phyloP scores from a whole-genome alignment of 1,284 basidiomycete species.

The Retiboletus fuscus region DNA sequence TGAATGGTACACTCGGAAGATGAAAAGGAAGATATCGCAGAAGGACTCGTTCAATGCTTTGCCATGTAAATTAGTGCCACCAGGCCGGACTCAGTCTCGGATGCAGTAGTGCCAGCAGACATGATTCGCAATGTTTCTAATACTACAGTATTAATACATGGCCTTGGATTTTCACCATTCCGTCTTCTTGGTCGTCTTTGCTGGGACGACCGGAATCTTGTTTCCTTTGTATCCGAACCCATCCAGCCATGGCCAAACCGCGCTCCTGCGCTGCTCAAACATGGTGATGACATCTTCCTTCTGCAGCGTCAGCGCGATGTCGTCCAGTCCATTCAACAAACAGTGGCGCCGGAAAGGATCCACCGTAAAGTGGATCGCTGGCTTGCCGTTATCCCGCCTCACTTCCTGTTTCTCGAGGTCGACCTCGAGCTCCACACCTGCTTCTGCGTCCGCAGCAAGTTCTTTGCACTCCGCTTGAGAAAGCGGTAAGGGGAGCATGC shows the following conservation, averaged over 20 bases:
- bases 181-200: conserved; percentile 65
- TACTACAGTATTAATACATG: conserved; percentile 13
- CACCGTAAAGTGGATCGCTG: conserved; percentile 79
- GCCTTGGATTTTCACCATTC: conserved; percentile 73
- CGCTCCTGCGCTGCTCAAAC: conserved; percentile 84
- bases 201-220: conserved; percentile 70
- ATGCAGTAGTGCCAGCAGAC: conserved; percentile 19
- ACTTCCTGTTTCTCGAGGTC: conserved; percentile 92
- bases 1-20: conserved; percentile 20
- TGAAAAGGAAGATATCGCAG: conserved; percentile 8
- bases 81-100: conserved; percentile 33
- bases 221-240: conserved; percentile 89
- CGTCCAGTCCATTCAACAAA: conserved; percentile 92
- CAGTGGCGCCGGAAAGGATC: conserved; percentile 93
- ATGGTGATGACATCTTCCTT: conserved; percentile 73
- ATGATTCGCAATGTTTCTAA: conserved; percentile 20
- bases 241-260: conserved; percentile 93
- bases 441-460: conserved; percentile 85
- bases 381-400: conserved; percentile 79
- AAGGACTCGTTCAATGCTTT: conserved; percentile 17
- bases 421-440: conserved; percentile 86
- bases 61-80: conserved; percentile 24
- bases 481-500: conserved; percentile 89
- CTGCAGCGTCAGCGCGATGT: conserved; percentile 92
- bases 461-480: conserved; percentile 81